These are phyloP conservation scores for Melampsora americana DNA, from an alignment of 1,284 basidiomycete species.

Conservation along the genomic window DNA sequence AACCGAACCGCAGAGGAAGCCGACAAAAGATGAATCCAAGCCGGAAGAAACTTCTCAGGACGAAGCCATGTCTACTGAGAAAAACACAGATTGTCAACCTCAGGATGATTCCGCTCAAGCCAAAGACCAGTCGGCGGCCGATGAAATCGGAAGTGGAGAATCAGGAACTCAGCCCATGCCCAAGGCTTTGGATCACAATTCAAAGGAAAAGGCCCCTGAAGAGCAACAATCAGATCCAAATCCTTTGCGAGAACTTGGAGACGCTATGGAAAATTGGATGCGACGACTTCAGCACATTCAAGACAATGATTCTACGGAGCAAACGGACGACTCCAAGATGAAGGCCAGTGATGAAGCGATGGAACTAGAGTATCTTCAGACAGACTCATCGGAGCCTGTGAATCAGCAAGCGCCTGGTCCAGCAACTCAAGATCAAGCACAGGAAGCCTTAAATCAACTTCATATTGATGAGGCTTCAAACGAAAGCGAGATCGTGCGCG, in stretches of 20 bases:
- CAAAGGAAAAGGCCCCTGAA: background rate
- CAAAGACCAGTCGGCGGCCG: background rate
- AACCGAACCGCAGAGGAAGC: background rate
- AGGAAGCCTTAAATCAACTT: conserved; percentile 24
- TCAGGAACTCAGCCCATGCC: conserved; percentile 6
- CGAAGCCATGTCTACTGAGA: conserved; percentile 12
- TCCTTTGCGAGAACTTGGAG: conserved; percentile 23
- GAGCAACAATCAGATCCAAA: conserved; percentile 18
- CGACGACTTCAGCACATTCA: conserved; percentile 31
- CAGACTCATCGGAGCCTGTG: conserved; percentile 4
- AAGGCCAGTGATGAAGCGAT: conserved; percentile 18
- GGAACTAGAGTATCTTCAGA: conserved; percentile 34
- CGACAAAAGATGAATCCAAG: background rate
- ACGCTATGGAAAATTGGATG: conserved; percentile 39
- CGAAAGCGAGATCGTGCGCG: conserved; percentile 20
- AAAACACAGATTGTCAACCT: conserved; percentile 4
- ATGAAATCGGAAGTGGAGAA: background rate
- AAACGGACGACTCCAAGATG: conserved; percentile 18
- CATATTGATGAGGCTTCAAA: conserved; percentile 25
- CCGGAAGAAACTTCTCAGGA: background rate
- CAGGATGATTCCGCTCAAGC: background rate
- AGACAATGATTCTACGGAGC: conserved; percentile 16
- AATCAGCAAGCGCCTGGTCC: conserved; percentile 37
- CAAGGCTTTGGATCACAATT: conserved; percentile 4
- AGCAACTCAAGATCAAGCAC: conserved; percentile 39